Conservation (phyloP, 2,329 filamentous ascomycete genomes). For the Sordariomycetes sp. region DNA sequence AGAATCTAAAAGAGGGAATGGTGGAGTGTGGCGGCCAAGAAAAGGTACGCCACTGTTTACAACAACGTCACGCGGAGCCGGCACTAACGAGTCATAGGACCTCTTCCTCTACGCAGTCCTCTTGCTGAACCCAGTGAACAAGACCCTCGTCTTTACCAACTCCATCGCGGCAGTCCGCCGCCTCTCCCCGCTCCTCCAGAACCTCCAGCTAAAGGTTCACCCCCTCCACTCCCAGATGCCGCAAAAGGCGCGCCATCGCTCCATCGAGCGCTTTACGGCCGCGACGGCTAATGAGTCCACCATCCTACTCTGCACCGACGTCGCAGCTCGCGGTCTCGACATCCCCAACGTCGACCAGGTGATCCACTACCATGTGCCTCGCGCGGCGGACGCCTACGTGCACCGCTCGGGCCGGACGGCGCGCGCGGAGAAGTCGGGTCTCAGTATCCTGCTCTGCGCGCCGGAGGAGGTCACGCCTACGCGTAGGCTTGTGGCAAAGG, state of each 20-base stretch:
- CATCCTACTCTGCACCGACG: conserved; percentile 84
- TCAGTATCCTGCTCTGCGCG: conserved; percentile 77
- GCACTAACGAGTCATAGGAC: conserved; percentile 37
- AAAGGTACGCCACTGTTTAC: conserved; percentile 46
- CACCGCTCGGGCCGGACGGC: conserved; percentile 92
- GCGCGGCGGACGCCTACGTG: conserved; percentile 84
- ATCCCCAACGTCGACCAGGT: conserved; percentile 83
- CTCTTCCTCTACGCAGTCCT: conserved; percentile 85
- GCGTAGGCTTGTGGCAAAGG: conserved; percentile 71
- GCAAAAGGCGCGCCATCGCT: conserved; percentile 89
- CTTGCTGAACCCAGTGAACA: conserved; percentile 65
- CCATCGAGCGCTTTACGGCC: conserved; percentile 75
- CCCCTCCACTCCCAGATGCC: conserved; percentile 88
- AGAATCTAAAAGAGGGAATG: conserved; percentile 73
- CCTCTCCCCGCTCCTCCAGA: conserved; percentile 70
- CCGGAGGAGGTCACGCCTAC: conserved; percentile 86
- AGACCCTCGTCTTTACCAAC: conserved; percentile 88
- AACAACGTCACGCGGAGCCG: not conserved
- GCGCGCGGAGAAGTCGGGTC: conserved; percentile 62
- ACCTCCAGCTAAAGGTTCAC: conserved; percentile 62
- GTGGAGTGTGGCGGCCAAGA: conserved; percentile 88
- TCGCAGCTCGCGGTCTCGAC: conserved; percentile 85
- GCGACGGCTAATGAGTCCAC: conserved; percentile 37
- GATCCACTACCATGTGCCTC: conserved; percentile 89
- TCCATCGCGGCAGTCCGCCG: conserved; percentile 87